phyloP scores from a whole-genome alignment of 805 yeast genomes.

The Komagataella mondaviorum region DNA sequence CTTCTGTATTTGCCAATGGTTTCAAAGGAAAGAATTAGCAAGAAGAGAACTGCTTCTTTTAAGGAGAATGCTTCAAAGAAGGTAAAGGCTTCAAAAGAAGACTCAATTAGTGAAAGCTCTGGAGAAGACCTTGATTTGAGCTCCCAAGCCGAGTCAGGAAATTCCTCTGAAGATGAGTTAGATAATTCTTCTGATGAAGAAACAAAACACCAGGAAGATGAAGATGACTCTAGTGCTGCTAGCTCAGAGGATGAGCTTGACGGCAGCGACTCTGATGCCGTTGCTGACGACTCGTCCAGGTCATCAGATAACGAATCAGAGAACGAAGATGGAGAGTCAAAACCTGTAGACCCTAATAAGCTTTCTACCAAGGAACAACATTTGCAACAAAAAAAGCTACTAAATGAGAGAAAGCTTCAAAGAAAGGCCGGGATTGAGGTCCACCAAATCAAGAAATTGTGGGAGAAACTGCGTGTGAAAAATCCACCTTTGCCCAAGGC shows the following conservation, averaged over 20 bases:
- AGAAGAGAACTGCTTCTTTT: slow-evolving; percentile 1
- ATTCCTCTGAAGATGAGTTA: slow-evolving; percentile 11
- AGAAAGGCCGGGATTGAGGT: slow-evolving; percentile 83
- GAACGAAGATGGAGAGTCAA: slow-evolving; percentile 16
- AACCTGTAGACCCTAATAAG: slow-evolving; percentile 20
- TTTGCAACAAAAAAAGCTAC: slow-evolving; percentile 66
- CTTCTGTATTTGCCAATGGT: neutral
- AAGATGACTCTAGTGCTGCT: slow-evolving; percentile 15
- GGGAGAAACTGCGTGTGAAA: slow-evolving; percentile 87
- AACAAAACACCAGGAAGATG: slow-evolving; percentile 16
- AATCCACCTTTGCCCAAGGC: slow-evolving; percentile 69
- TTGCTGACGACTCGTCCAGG: slow-evolving; percentile 9
- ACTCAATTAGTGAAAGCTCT: slow-evolving; percentile 6
- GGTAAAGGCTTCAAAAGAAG: slow-evolving; percentile 18
- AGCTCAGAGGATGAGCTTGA: slow-evolving; percentile 16
- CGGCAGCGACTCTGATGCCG: slow-evolving; percentile 12
- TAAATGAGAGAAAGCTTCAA: slow-evolving; percentile 73
- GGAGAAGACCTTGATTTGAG: slow-evolving; percentile 15
- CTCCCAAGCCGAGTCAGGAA: slow-evolving; percentile 7
- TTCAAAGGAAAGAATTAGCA: neutral
- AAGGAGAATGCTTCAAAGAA: slow-evolving; percentile 7
- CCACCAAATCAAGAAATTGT: slow-evolving; percentile 68
- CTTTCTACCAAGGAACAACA: slow-evolving; percentile 54
- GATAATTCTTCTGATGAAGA: slow-evolving; percentile 13
- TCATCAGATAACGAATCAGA: slow-evolving; percentile 4